Evolutionary conservation across 768 basidiomycete genomes (phyloP).

Genomic region (Russula ochroleuca): DNA sequence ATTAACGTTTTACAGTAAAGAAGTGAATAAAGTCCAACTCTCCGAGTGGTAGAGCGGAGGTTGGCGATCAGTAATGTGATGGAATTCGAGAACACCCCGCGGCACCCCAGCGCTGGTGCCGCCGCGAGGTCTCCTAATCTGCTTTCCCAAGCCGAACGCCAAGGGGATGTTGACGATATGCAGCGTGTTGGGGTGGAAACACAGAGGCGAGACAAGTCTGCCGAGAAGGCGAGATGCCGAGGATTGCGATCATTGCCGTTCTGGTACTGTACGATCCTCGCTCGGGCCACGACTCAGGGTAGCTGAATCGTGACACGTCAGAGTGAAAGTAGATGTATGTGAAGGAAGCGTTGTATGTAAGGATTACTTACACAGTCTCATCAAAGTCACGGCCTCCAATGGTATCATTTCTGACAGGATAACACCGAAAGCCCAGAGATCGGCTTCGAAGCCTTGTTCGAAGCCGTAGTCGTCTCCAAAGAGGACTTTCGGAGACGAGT

Average conservation of each 20-base stretch:
- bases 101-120: constrained; percentile 3
- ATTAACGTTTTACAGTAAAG: too few species aligned
- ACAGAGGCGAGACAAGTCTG: constrained; percentile 4
- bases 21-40: too few species aligned
- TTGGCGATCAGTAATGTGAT: constrained; percentile 15
- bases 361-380: not conserved
- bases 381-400: constrained; percentile 19
- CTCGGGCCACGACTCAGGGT: constrained; percentile 29
- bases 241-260: constrained; percentile 5
- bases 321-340: too few species aligned
- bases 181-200: constrained; percentile 11
- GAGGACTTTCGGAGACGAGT: too few species aligned
- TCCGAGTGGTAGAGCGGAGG: too few species aligned
- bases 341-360: too few species aligned
- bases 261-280: too few species aligned
- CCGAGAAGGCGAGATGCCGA: constrained; percentile 15
- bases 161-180: constrained; percentile 13
- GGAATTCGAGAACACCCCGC: constrained; percentile 1
- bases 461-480: too few species aligned
- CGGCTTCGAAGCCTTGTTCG: too few species aligned
- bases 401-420: too few species aligned
- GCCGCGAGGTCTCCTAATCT: not conserved
- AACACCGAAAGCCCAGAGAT: too few species aligned
- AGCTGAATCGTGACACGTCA: constrained; percentile 29
- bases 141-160: constrained; percentile 18